phyloP scores from a whole-genome alignment of 2,329 filamentous ascomycete genomes.

The Talaromyces sp. region DNA sequence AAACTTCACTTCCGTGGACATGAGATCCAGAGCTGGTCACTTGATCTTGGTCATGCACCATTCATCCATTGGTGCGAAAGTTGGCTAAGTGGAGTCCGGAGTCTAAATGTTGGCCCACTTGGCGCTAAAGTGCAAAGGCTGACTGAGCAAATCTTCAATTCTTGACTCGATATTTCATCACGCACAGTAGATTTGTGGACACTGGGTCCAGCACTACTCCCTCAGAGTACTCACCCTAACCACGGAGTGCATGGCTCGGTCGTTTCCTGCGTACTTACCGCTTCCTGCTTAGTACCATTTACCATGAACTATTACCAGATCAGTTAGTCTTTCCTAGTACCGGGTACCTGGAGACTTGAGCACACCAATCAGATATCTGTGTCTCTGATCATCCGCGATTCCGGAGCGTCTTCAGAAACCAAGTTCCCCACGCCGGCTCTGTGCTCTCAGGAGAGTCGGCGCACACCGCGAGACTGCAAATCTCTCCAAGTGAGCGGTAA shows the following conservation, averaged over 20 bases:
- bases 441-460: neutral
- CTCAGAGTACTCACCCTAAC: neutral
- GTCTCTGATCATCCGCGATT: neutral
- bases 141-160: neutral
- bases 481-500: neutral
- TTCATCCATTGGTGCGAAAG: too few species aligned
- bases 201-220: neutral
- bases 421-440: conserved; percentile 1
- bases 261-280: neutral
- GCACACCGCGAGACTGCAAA: neutral
- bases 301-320: neutral
- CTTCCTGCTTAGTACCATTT: neutral
- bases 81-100: neutral
- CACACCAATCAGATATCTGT: neutral
- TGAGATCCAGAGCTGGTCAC: neutral
- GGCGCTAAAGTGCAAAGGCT: neutral
- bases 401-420: neutral
- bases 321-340: neutral
- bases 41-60: neutral
- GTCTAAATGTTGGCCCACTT: neutral
- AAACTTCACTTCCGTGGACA: neutral
- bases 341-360: conserved; percentile 1
- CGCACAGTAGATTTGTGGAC: neutral
- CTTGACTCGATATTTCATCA: neutral
- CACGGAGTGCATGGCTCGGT: neutral